Evolutionary conservation across 2,329 filamentous ascomycete species (phyloP).

Genomic region (Cladosporium phlei): DNA sequence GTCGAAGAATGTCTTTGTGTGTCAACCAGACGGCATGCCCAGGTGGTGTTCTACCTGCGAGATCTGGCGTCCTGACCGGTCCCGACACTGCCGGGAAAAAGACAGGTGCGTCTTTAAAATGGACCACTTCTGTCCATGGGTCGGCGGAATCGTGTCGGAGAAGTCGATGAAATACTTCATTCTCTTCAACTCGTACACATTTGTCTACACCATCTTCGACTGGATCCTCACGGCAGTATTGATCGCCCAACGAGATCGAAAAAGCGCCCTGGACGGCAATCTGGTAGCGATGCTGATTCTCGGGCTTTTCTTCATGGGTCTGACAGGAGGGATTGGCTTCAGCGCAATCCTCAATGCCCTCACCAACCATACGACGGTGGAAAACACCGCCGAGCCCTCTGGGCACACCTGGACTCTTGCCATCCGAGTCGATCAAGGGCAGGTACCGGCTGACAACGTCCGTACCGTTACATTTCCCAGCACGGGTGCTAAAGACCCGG

Average conservation of each 20-base stretch:
- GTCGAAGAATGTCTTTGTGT: neutral
- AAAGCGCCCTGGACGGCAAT: neutral
- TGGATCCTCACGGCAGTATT: neutral
- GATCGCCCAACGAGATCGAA: neutral
- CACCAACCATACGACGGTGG: neutral
- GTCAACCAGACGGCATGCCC: neutral
- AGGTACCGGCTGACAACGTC: neutral
- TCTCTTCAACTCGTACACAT: constrained; percentile 1
- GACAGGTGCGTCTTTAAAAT: neutral
- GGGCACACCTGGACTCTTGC: neutral
- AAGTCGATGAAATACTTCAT: constrained; percentile 1
- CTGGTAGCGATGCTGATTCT: neutral
- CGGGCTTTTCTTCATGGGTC: neutral
- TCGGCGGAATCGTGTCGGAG: neutral
- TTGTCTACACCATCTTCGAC: neutral
- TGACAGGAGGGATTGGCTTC: neutral
- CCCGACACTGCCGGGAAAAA: neutral
- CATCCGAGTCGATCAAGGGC: neutral
- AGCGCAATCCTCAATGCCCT: neutral
- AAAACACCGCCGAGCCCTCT: neutral
- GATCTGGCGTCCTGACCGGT: neutral
- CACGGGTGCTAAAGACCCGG: neutral
- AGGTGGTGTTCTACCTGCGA: neutral
- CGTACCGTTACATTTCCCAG: neutral
- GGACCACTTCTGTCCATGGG: neutral